These are phyloP conservation scores for Morella rubra DNA, from an alignment of 306 rosid species.

Conservation along the genomic window DNA sequence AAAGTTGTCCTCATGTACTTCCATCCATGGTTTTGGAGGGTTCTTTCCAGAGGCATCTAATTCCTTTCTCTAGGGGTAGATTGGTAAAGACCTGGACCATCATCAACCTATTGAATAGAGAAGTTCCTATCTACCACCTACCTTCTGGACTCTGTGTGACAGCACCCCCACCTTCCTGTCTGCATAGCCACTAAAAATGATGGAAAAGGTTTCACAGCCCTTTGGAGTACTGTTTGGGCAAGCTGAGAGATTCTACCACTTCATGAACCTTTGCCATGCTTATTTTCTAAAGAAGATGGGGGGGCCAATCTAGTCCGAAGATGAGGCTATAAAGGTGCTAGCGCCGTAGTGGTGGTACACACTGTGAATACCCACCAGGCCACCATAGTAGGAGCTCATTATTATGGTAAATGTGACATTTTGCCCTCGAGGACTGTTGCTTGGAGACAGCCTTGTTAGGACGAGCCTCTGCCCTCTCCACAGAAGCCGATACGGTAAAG, in stretches of 20 bases:
- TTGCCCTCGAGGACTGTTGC: neutral
- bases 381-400: slow-evolving; percentile 19
- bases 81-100: slow-evolving; percentile 15
- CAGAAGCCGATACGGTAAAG: neutral
- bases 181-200: slow-evolving; percentile 37
- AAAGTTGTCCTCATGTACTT: neutral
- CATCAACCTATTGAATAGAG: slow-evolving; percentile 30
- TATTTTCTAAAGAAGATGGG: neutral
- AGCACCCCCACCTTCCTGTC: slow-evolving; percentile 29
- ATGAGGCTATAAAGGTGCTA: neutral
- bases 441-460: neutral
- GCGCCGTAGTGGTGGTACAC: slow-evolving; percentile 16
- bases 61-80: neutral
- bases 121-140: slow-evolving; percentile 51
- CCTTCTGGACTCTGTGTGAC: slow-evolving; percentile 50
- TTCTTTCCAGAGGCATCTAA: neutral
- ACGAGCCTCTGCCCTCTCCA: neutral
- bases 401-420: neutral
- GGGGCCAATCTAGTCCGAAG: neutral
- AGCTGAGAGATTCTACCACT: neutral
- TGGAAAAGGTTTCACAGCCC: slow-evolving; percentile 33
- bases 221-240: neutral
- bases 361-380: slow-evolving; percentile 1
- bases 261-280: neutral
- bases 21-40: neutral